Evolutionary conservation across 345 rosid genomes (phyloP).

Genomic region (Eutrema heterophyllum): DNA sequence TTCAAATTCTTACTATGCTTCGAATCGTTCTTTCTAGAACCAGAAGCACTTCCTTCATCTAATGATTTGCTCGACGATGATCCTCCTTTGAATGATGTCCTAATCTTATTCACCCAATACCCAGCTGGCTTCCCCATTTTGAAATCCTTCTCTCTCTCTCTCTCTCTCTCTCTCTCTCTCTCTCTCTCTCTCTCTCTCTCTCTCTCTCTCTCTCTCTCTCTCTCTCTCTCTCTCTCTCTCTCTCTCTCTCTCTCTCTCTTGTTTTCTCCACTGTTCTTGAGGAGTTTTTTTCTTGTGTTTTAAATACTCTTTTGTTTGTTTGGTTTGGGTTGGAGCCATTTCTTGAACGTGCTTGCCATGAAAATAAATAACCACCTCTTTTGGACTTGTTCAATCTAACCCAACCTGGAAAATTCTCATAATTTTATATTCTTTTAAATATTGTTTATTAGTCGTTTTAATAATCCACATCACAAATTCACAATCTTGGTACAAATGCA

Average conservation of each 20-base stretch:
- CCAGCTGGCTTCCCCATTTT: conserved; percentile 38
- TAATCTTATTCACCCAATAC: conserved; percentile 35
- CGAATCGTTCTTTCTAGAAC: conserved; percentile 24
- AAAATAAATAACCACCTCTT: not conserved
- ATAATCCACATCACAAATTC: conserved; percentile 13
- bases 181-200: not conserved
- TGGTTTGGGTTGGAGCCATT: conserved; percentile 31
- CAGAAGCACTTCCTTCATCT: conserved; percentile 36
- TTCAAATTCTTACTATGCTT: conserved; percentile 29
- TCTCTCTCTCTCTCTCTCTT: not conserved
- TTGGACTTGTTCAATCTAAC: conserved; percentile 4
- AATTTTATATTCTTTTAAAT: not conserved
- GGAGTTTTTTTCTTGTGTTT: conserved; percentile 8
- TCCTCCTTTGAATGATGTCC: conserved; percentile 38
- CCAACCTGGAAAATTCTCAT: not conserved
- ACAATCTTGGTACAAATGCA: conserved; percentile 25
- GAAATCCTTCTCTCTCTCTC: not conserved
- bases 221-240: no score
- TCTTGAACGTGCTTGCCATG: conserved; percentile 35
- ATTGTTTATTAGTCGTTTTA: not conserved
- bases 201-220: not conserved
- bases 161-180: not conserved
- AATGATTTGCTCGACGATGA: conserved; percentile 37
- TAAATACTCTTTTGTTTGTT: conserved; percentile 25
- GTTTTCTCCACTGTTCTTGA: not conserved